Evolutionary conservation across 2,329 filamentous ascomycete genomes (phyloP), one percentile per base, ranked within the genome.

Genomic region (Raffaelea albimanens): DNA sequence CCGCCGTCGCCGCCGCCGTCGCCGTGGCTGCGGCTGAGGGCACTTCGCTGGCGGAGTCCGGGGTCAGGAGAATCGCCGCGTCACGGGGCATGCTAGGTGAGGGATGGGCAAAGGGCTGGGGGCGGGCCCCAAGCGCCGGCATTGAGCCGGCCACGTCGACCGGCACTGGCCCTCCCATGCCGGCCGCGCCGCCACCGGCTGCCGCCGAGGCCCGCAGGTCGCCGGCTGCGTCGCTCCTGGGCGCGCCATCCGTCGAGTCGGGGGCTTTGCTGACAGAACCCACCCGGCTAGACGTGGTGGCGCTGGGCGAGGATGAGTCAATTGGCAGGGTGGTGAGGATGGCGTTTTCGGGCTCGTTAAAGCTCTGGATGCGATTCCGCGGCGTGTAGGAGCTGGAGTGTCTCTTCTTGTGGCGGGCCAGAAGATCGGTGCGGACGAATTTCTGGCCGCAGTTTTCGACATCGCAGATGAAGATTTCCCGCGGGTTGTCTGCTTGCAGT

Each of bases 351-450:
- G 63, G 55, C 16, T 67, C 55, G 50, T 62, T 66, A 54, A 74
- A 74, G 60, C 70, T 73, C 23, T 68, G 69, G n/a, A 68, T 59
- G 21, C 72, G 69, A 46, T 75, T 75, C 23, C 72, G 62, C 5
- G 73, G 72, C 2, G 68, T 66, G 49, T 75, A 75, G 0, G 69
- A 68, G 16, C 76, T 69, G 3, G 74, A 80, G 58, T 85, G 81
- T 23, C 81, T 75, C 61, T 81, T 82, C 57, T 76, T 74, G 62
- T 85, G 81, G 34, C 81, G 78, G 43, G 83, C 72, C 55, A 87
- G 79, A 38, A 91, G 73, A 61, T 91, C 87, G 57, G 84, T 81
- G 43, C 87, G 80, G 36, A 91, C 86, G 60, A 91, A 93, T 52
- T 80, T 77, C 51, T 87, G 82, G 49, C 80, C 76, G 64, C 87